A percentile compares a stretch with the other conserved stretches of the same genome.
Conservation (phyloP, 1,284 basidiomycete genomes). For the Athelia psychrophila region DNA sequence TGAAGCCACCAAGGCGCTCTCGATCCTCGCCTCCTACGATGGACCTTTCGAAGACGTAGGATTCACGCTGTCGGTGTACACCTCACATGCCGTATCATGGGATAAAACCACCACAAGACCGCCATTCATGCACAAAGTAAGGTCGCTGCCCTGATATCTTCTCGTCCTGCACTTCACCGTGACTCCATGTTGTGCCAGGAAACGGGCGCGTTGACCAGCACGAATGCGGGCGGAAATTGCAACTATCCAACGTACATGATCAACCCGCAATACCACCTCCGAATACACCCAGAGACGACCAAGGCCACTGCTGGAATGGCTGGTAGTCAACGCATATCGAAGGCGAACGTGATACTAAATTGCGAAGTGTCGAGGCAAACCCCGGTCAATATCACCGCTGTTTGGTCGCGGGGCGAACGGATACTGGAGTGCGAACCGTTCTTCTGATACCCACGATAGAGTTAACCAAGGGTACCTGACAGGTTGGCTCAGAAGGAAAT, state of each 20-base stretch:
- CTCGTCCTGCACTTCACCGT: constrained; percentile 8
- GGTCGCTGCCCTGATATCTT: neutral
- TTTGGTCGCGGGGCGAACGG: constrained; percentile 75
- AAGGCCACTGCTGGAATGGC: too few species aligned
- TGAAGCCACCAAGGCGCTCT: constrained; percentile 39
- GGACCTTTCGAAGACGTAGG: constrained; percentile 56
- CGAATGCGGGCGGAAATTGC: constrained; percentile 83
- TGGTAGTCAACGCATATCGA: too few species aligned
- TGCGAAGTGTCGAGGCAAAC: constrained; percentile 62
- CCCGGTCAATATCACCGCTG: constrained; percentile 73
- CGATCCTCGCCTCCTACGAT: constrained; percentile 64
- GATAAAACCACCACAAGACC: constrained; percentile 35
- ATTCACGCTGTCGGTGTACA: constrained; percentile 63
- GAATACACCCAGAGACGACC: constrained; percentile 40
- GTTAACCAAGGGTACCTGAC: constrained; percentile 1
- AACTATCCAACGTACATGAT: constrained; percentile 79
- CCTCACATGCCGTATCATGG: constrained; percentile 45
- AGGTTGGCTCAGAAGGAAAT: constrained; percentile 69
- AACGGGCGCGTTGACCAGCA: constrained; percentile 60
- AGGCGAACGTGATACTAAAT: constrained; percentile 46
- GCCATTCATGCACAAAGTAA: constrained; percentile 44
- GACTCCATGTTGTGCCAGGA: constrained; percentile 39
- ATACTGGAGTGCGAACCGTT: constrained; percentile 59
- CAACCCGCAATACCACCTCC: constrained; percentile 87
- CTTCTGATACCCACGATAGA: constrained; percentile 2